Evolutionary conservation across 2,329 filamentous ascomycete species (phyloP), one percentile per base, ranked within the genome.

Genomic region (Phaeosphaeriaceae sp.): DNA sequence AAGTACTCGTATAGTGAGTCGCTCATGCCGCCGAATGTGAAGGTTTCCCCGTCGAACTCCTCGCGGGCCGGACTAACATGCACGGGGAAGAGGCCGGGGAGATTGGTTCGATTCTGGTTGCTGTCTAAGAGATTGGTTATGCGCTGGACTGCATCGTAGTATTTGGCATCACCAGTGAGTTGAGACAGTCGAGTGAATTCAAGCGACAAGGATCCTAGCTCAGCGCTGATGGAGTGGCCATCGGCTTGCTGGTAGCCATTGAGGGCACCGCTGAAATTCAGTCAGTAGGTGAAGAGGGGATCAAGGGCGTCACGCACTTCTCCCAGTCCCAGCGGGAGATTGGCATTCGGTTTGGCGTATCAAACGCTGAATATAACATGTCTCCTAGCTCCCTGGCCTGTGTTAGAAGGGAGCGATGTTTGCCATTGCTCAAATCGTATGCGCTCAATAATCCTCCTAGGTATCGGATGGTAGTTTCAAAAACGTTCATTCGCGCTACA

Each of bases 1-100:
- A 85, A 68, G 54, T 84, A 84, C 57, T 84, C 82, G 59, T 84
- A 85, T 0, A 81, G 70, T 6, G 80, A 83, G 64, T 85, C 82
- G 2, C 79, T 76, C 76, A 81, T 79, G 15, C 77, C 81, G 13
- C 82, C 81, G 52, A 85, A 74, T 0, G 80, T 81, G 61, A 81
- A 85, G 0, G 60, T 61, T 1, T 60, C 56, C 28, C 43, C 48
- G 11, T 58, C 51, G 43, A 74, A 72, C 6, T 60, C 56, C 32
- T 68, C 63, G 13, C 66, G 56, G 3, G 53, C 60, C 1, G 68
- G 66, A 35, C 70, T 72, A 35, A 75, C 53, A 7, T 58, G 54
- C 8, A 74, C 48, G 0, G 73, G 73, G 49, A 74, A 74, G 2
- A 75, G 56, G 0, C 73, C 73, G 1, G 71, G 71, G 23, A 74